These are phyloP conservation scores for Lablab purpureus DNA, from an alignment of 306 rosid genomes.

Conservation along the genomic window DNA sequence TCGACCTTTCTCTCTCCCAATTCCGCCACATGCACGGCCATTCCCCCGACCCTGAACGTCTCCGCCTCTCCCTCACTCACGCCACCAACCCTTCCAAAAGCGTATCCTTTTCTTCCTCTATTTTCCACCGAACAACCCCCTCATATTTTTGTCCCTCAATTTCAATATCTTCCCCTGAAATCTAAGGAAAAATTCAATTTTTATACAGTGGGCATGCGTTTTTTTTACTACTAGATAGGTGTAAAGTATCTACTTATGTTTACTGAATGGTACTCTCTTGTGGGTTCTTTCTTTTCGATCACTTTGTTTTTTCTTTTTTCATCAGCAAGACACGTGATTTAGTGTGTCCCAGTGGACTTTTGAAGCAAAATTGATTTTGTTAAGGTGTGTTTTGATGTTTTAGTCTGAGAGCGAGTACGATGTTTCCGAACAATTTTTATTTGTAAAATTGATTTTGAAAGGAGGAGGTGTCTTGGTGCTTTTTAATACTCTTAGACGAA, in stretches of 20 bases:
- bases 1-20: conserved; percentile 66
- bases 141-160: too few species aligned
- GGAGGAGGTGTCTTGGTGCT: too few species aligned
- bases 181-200: background rate
- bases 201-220: background rate
- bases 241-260: background rate
- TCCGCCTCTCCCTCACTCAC: conserved; percentile 70
- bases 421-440: too few species aligned
- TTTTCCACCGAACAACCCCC: background rate
- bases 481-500: background rate
- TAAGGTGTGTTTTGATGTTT: too few species aligned
- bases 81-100: conserved; percentile 68
- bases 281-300: too few species aligned
- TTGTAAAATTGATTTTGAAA: too few species aligned
- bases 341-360: too few species aligned
- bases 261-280: background rate
- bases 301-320: too few species aligned
- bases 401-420: background rate
- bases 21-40: conserved; percentile 68
- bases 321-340: too few species aligned
- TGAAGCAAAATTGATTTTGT: too few species aligned
- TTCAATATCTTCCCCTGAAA: background rate
- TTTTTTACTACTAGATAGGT: background rate
- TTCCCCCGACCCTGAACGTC: conserved; percentile 69
- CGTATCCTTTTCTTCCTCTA: conserved; percentile 29